Evolutionary conservation across 306 rosid species (phyloP).

Genomic region (Amphicarpaea edgeworthii): DNA sequence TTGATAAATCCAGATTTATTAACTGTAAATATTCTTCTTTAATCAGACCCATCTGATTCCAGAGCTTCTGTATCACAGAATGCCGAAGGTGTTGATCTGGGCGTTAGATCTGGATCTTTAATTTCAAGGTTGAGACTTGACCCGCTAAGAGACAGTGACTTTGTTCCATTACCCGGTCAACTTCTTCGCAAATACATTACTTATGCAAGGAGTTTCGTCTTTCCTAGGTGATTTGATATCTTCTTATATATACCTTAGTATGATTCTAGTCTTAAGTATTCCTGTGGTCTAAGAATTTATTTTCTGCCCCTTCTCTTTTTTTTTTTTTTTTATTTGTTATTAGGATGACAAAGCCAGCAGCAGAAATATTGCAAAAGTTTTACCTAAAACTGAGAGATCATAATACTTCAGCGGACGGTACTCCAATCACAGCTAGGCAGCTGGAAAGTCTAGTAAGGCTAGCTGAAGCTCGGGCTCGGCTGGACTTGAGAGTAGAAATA

Average conservation of each 20-base stretch:
- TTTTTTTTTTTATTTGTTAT: slow-evolving; percentile 43
- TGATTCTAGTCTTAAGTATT: slow-evolving; percentile 37
- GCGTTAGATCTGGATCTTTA: slow-evolving; percentile 63
- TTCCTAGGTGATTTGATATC: slow-evolving; percentile 76
- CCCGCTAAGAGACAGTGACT: slow-evolving; percentile 67
- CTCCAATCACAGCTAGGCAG: slow-evolving; percentile 97
- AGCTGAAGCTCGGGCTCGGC: slow-evolving; percentile 93
- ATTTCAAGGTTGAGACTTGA: slow-evolving; percentile 82
- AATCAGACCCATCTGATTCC: slow-evolving; percentile 54
- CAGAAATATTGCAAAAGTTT: slow-evolving; percentile 88
- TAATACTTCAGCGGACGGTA: slow-evolving; percentile 81
- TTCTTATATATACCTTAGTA: slow-evolving; percentile 42
- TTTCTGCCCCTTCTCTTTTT: slow-evolving; percentile 30
- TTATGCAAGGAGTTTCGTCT: slow-evolving; percentile 82
- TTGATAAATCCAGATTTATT: slow-evolving; percentile 38
- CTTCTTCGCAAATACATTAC: slow-evolving; percentile 94
- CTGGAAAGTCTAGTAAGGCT: slow-evolving; percentile 95
- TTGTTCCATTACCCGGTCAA: slow-evolving; percentile 85
- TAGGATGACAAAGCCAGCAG: slow-evolving; percentile 92
- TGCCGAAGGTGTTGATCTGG: slow-evolving; percentile 55
- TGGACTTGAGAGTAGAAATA: slow-evolving; percentile 89
- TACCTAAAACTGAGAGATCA: slow-evolving; percentile 84
- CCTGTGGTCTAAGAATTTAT: slow-evolving; percentile 29
- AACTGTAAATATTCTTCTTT: slow-evolving; percentile 36
- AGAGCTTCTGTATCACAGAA: slow-evolving; percentile 57